These are phyloP conservation scores for Hygrophila difformis DNA, from an alignment of 257 asterid species.

Conservation along the genomic window DNA sequence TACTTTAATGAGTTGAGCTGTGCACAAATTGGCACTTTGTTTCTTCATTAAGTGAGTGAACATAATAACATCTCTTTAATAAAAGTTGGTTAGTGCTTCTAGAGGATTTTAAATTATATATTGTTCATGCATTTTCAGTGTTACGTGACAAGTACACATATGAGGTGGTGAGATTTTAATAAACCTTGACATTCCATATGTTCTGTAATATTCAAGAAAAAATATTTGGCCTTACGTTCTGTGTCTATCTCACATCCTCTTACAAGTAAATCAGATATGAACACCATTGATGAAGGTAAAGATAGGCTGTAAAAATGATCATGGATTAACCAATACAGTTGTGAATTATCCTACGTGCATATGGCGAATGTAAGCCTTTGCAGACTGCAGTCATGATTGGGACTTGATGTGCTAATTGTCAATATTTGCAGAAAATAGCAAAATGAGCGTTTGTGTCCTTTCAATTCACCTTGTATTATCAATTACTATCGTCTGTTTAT, in stretches of 20 bases:
- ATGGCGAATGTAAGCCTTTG: background rate
- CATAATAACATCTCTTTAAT: too few species aligned
- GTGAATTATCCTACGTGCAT: background rate
- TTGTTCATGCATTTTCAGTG: background rate
- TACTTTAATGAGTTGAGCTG: background rate
- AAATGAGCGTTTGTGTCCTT: background rate
- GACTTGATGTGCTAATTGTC: background rate
- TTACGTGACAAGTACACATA: background rate
- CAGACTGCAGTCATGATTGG: background rate
- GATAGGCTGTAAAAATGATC: background rate
- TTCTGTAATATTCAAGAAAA: background rate
- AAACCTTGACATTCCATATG: background rate
- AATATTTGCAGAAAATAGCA: slow-evolving; percentile 1
- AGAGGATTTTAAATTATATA: too few species aligned
- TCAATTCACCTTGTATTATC: background rate
- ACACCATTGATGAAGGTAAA: background rate
- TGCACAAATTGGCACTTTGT: background rate
- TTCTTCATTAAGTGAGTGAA: too few species aligned
- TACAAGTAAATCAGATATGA: background rate
- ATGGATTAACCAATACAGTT: background rate
- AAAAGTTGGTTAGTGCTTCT: too few species aligned
- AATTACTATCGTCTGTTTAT: background rate
- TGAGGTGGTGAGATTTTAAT: background rate
- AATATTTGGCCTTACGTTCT: background rate
- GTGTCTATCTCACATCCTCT: background rate